Evolutionary conservation across 495 filamentous ascomycete genomes (phyloP).

Genomic region (Neurospora cerealis): DNA sequence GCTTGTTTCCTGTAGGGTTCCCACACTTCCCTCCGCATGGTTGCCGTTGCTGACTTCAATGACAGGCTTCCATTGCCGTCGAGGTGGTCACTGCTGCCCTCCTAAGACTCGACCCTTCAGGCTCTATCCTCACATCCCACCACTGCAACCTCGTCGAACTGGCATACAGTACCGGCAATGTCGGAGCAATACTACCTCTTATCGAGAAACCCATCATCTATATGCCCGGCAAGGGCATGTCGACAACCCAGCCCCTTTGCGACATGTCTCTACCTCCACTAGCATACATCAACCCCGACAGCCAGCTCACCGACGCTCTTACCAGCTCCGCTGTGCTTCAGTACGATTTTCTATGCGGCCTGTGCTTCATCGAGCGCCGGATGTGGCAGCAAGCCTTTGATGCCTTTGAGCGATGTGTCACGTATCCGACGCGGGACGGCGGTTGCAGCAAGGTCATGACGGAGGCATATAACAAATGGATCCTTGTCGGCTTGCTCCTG

Average conservation of each 20-base stretch:
- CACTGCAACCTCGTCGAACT: constrained; percentile 54
- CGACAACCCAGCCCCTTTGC: constrained; percentile 16
- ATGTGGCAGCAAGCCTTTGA: constrained; percentile 63
- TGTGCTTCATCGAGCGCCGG: constrained; percentile 64
- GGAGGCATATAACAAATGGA: constrained; percentile 90
- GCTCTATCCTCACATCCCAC: constrained; percentile 55
- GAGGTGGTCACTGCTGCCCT: constrained; percentile 53
- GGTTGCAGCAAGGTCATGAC: constrained; percentile 66
- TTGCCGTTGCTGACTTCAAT: neutral
- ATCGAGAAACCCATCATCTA: constrained; percentile 59
- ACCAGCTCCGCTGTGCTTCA: constrained; percentile 52
- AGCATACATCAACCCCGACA: constrained; percentile 44
- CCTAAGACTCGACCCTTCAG: constrained; percentile 61
- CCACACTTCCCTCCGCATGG: neutral
- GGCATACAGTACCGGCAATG: constrained; percentile 39
- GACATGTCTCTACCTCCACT: constrained; percentile 25
- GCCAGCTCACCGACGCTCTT: constrained; percentile 49
- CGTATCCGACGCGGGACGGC: constrained; percentile 48
- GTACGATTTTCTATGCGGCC: constrained; percentile 70
- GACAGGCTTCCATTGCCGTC: constrained; percentile 49
- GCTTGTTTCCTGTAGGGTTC: constrained; percentile 27
- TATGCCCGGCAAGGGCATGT: constrained; percentile 41
- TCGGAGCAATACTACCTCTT: constrained; percentile 52
- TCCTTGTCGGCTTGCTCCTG: constrained; percentile 64
- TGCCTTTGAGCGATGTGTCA: constrained; percentile 59